These are phyloP conservation scores for Limonium bicolor DNA, from an alignment of 148 eudicot genomes.

Conservation along the genomic window DNA sequence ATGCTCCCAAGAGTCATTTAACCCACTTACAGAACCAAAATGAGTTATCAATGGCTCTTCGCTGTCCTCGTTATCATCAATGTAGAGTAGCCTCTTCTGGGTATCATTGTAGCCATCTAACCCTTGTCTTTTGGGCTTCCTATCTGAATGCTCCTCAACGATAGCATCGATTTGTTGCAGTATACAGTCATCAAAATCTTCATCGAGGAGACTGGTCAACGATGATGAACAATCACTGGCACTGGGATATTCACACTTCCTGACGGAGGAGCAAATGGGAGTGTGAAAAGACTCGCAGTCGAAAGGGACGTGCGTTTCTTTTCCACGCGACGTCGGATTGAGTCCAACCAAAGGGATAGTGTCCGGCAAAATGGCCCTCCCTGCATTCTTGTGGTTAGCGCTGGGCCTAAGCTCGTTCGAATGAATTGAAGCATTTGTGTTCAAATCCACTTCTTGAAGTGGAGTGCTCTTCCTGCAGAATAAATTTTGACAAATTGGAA, in stretches of 20 bases:
- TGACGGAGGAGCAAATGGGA: neutral
- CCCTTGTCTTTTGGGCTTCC: slow-evolving; percentile 7
- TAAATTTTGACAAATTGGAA: too few species aligned
- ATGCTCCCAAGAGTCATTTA: slow-evolving; percentile 10
- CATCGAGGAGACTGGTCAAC: slow-evolving; percentile 25
- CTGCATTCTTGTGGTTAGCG: too few species aligned
- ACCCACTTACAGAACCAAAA: too few species aligned
- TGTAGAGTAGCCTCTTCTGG: too few species aligned
- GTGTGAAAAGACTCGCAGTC: slow-evolving; percentile 1
- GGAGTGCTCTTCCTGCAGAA: slow-evolving; percentile 41
- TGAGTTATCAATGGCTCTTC: too few species aligned
- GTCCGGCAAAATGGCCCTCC: too few species aligned
- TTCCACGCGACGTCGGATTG: too few species aligned
- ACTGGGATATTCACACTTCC: slow-evolving; percentile 8
- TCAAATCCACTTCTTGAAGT: slow-evolving; percentile 32
- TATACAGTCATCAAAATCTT: slow-evolving; percentile 53
- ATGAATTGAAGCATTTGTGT: slow-evolving; percentile 8
- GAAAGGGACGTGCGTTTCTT: too few species aligned
- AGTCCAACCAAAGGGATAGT: too few species aligned
- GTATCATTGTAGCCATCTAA: slow-evolving; percentile 1
- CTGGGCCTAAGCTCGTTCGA: too few species aligned
- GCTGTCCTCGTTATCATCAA: too few species aligned
- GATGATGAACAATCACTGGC: slow-evolving; percentile 14
- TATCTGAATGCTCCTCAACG: slow-evolving; percentile 32
- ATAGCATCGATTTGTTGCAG: slow-evolving; percentile 64